These are phyloP conservation scores for Geotrichum restrictum DNA, from an alignment of 1,139 yeast species.

Conservation along the genomic window DNA sequence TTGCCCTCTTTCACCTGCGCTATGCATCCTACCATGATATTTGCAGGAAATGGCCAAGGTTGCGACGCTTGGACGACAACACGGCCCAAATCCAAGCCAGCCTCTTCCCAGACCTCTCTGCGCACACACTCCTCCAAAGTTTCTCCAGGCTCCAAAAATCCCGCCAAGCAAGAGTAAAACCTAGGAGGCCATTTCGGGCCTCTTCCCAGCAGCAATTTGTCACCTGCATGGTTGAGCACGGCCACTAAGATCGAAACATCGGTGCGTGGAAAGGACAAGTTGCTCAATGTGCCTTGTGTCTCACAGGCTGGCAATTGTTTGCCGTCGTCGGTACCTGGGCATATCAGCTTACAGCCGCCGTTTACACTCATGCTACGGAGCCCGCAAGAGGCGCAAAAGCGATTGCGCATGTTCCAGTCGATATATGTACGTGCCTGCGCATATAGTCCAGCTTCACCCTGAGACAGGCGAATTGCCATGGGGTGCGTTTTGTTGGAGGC, in stretches of 20 bases:
- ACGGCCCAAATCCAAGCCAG: conserved; percentile 66
- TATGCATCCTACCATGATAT: conserved; percentile 87
- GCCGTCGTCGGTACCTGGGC: conserved; percentile 45
- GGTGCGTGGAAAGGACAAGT: conserved; percentile 82
- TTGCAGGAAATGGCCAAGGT: conserved; percentile 97
- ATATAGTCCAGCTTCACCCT: conserved; percentile 54
- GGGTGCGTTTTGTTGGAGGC: conserved; percentile 35
- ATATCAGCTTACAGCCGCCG: conserved; percentile 78
- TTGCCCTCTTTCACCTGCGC: conserved; percentile 63
- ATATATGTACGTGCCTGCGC: conserved; percentile 81
- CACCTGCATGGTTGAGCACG: conserved; percentile 56
- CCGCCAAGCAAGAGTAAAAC: conserved; percentile 80
- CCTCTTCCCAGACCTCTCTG: conserved; percentile 92
- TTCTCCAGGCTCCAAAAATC: conserved; percentile 94
- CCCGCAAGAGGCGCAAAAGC: conserved; percentile 90
- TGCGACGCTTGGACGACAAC: conserved; percentile 67
- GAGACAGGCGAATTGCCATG: conserved; percentile 29
- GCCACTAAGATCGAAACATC: conserved; percentile 86
- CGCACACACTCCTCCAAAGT: conserved; percentile 83
- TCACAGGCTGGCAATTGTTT: conserved; percentile 34
- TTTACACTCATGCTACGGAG: conserved; percentile 61
- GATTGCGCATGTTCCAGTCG: conserved; percentile 77
- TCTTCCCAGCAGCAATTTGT: conserved; percentile 68
- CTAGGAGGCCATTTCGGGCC: conserved; percentile 52
- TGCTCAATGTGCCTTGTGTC: conserved; percentile 40